Evolutionary conservation across 257 asterid genomes (phyloP).

Genomic region (Penstemon newberryi): DNA sequence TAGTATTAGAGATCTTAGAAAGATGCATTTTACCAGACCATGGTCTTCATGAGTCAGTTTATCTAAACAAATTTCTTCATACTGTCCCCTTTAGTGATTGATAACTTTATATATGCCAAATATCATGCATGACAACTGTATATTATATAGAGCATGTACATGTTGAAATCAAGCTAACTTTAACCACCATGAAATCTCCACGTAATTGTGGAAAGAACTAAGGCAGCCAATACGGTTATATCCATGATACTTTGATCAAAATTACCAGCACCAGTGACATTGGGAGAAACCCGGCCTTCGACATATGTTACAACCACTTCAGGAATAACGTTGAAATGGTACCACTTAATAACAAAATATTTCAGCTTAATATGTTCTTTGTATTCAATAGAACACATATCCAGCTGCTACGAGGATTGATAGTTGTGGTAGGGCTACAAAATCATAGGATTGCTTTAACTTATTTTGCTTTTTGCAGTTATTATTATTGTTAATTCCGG

Average conservation of each 20-base stretch:
- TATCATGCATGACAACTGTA: too few relatives aligned
- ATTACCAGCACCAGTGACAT: not conserved
- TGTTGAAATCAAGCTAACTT: not conserved
- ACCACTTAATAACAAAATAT: not conserved
- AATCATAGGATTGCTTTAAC: too few relatives aligned
- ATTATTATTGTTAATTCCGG: too few relatives aligned
- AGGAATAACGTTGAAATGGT: not conserved
- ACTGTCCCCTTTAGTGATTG: not conserved
- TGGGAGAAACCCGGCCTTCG: not conserved
- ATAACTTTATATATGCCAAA: too few relatives aligned
- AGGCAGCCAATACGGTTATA: not conserved
- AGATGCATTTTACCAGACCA: conserved; percentile 10
- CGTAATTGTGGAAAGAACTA: not conserved
- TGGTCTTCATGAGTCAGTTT: conserved; percentile 11
- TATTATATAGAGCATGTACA: not conserved
- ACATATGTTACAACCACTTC: not conserved
- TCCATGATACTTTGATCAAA: not conserved
- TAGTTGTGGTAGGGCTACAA: too few relatives aligned
- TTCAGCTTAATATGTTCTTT: not conserved
- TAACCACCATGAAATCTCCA: not conserved
- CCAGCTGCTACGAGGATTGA: not conserved
- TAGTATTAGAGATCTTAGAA: conserved; percentile 8
- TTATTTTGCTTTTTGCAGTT: too few relatives aligned
- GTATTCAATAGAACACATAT: not conserved
- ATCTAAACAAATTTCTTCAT: not conserved